Conservation (phyloP, 129 eudicot genomes). For the Sambucus nigra region DNA sequence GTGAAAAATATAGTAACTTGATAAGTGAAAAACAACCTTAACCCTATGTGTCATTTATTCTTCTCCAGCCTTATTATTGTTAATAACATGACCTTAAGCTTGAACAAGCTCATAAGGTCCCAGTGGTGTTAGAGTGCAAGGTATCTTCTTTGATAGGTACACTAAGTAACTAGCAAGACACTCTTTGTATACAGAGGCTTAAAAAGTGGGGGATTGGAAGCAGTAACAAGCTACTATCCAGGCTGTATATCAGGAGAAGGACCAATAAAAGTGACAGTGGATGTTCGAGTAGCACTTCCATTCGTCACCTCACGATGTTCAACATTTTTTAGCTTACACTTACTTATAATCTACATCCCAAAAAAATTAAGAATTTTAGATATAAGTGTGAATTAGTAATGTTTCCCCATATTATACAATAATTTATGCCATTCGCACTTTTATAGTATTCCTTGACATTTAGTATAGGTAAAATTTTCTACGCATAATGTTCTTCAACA, state of each 20-base stretch:
- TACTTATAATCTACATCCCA: constrained; percentile 25
- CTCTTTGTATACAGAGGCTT: constrained; percentile 20
- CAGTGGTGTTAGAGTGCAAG: constrained; percentile 2
- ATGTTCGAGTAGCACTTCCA: constrained; percentile 20
- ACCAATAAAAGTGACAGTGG: constrained; percentile 18
- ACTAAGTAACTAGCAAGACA: constrained; percentile 10
- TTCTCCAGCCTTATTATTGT: too few species aligned
- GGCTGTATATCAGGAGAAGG: constrained; percentile 28
- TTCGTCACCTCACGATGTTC: constrained; percentile 28
- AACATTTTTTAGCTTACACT: constrained; percentile 26
- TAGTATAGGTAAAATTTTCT: too few species aligned
- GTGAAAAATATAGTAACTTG: too few species aligned
- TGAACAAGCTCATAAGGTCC: constrained; percentile 5
- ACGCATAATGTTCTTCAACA: too few species aligned
- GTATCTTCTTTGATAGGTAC: neutral
- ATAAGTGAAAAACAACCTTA: too few species aligned
- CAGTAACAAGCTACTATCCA: constrained; percentile 13
- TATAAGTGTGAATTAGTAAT: too few species aligned
- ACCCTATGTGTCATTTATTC: too few species aligned
- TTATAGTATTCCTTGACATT: too few species aligned
- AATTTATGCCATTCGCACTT: too few species aligned
- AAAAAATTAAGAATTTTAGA: too few species aligned
- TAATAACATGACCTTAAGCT: too few species aligned
- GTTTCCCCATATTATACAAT: too few species aligned
- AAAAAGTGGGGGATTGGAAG: constrained; percentile 13